These are phyloP conservation scores for Aspergillus sclerotioniger DNA, from an alignment of 495 filamentous ascomycete species.

Conservation along the genomic window DNA sequence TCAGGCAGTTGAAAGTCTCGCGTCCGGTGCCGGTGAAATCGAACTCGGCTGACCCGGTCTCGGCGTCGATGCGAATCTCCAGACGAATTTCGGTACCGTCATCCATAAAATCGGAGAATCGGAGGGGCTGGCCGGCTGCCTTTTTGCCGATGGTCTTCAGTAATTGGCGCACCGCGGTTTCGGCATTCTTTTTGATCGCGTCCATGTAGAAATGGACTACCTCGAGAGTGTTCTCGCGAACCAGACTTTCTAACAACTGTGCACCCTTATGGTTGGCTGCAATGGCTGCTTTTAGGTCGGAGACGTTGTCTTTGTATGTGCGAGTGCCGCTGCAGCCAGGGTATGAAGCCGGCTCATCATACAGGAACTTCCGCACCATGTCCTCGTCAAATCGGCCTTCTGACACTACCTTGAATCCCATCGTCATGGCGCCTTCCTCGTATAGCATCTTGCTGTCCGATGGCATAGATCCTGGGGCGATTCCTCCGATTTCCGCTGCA, in stretches of 20 bases:
- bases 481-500: slow-evolving; percentile 83
- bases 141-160: slow-evolving; percentile 73
- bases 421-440: slow-evolving; percentile 93
- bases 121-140: slow-evolving; percentile 75
- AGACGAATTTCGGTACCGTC: slow-evolving; percentile 89
- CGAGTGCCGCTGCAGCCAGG: slow-evolving; percentile 86
- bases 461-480: slow-evolving; percentile 94
- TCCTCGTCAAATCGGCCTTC: slow-evolving; percentile 88
- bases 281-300: slow-evolving; percentile 93
- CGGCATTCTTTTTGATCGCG: slow-evolving; percentile 89
- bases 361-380: slow-evolving; percentile 77
- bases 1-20: slow-evolving; percentile 63
- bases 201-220: slow-evolving; percentile 97
- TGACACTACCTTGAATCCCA: slow-evolving; percentile 89
- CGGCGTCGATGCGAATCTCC: slow-evolving; percentile 77
- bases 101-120: slow-evolving; percentile 92
- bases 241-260: slow-evolving; percentile 77
- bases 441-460: slow-evolving; percentile 88
- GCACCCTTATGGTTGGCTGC: slow-evolving; percentile 97
- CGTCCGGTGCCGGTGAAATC: slow-evolving; percentile 9
- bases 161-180: slow-evolving; percentile 77
- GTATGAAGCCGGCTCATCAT: slow-evolving; percentile 78
- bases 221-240: slow-evolving; percentile 84
- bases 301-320: slow-evolving; percentile 90
- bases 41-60: slow-evolving; percentile 60